phyloP scores from a whole-genome alignment of 192 early-diverging fungal genomes.

The Coemansia sp. region DNA sequence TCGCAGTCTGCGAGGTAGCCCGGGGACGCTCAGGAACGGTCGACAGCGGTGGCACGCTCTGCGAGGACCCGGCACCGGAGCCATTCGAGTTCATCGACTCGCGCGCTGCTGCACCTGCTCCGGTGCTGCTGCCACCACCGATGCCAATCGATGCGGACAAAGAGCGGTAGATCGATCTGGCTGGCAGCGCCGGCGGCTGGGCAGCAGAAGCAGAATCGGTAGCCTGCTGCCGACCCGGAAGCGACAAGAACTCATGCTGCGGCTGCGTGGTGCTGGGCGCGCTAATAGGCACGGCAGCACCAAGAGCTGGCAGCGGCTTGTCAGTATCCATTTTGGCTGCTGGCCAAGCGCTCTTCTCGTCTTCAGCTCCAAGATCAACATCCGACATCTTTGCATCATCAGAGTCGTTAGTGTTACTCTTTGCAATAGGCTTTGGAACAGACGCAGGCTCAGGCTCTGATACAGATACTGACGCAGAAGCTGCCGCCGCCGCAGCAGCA shows the following conservation, averaged over 20 bases:
- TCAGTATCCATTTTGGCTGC: slow-evolving; percentile 1
- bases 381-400: background rate
- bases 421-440: background rate
- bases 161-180: slow-evolving; percentile 51
- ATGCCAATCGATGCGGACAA: slow-evolving; percentile 52
- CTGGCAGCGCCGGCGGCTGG: background rate
- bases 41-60: slow-evolving; percentile 10
- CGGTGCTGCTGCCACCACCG: slow-evolving; percentile 6
- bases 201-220: background rate
- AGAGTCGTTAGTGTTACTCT: background rate
- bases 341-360: slow-evolving; percentile 19
- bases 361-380: slow-evolving; percentile 7
- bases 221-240: background rate
- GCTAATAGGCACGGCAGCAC: background rate
- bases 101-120: background rate
- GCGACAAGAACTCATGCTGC: background rate
- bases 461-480: background rate
- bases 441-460: too few relatives aligned
- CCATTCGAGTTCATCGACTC: background rate
- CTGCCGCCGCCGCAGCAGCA: slow-evolving; percentile 4
- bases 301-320: slow-evolving; percentile 25
- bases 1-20: slow-evolving; percentile 35
- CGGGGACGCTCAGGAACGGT: slow-evolving; percentile 37
- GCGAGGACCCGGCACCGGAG: background rate
- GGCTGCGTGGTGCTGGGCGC: background rate